phyloP scores from a whole-genome alignment of 2,329 filamentous ascomycete species.

The Aureobasidium sp. region DNA sequence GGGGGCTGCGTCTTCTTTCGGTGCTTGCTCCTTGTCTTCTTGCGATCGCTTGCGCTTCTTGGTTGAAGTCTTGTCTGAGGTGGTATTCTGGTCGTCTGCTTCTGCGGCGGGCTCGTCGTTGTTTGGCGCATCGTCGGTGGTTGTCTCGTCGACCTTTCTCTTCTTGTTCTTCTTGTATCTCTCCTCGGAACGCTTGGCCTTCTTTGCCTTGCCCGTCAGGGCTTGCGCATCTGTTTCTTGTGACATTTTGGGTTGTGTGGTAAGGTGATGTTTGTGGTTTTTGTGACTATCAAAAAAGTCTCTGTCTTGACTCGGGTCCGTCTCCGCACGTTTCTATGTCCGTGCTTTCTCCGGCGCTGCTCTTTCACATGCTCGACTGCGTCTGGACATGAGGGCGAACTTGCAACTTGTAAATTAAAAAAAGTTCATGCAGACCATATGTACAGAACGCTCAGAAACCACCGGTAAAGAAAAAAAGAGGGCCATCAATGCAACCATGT shows the following conservation, averaged over 20 bases:
- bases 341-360: conserved; percentile 5
- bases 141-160: conserved; percentile 22
- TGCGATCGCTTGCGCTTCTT: conserved; percentile 21
- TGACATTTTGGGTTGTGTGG: conserved; percentile 19
- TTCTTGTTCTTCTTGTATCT: conserved; percentile 28
- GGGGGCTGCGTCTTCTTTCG: conserved; percentile 2
- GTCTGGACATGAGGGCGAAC: not conserved
- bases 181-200: conserved; percentile 29
- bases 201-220: conserved; percentile 28
- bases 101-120: conserved; percentile 14
- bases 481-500: not conserved
- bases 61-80: conserved; percentile 17
- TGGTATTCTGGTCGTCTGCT: conserved; percentile 12
- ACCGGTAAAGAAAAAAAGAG: not conserved
- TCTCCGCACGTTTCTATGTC: conserved; percentile 6
- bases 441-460: conserved; percentile 7
- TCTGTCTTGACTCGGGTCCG: not conserved
- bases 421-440: conserved; percentile 12
- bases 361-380: conserved; percentile 8
- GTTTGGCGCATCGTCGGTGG: conserved; percentile 17
- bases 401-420: not conserved
- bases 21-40: conserved; percentile 18
- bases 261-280: not conserved
- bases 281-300: conserved; percentile 2
- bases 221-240: conserved; percentile 21